Conservation (phyloP, 345 rosid species). For the Acer saccharum region DNA sequence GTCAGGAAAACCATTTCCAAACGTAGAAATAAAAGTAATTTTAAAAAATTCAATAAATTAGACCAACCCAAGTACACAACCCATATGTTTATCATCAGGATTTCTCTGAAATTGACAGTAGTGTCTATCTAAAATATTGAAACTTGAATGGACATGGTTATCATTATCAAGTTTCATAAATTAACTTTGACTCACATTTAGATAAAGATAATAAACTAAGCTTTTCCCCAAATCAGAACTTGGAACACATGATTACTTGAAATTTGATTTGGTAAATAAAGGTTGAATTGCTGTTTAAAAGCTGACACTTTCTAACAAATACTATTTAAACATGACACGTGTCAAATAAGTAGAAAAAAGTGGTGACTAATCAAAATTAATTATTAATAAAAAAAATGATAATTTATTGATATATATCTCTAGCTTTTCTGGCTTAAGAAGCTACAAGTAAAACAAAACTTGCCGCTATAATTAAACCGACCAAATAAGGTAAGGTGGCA, state of each 20-base stretch:
- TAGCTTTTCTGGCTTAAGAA: neutral
- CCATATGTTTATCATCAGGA: neutral
- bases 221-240: neutral
- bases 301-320: neutral
- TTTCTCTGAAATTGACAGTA: neutral
- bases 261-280: neutral
- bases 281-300: neutral
- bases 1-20: constrained; percentile 9
- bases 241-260: neutral
- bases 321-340: neutral
- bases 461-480: constrained; percentile 25
- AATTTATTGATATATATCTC: neutral
- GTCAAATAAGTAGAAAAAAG: neutral
- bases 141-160: neutral
- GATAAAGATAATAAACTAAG: neutral
- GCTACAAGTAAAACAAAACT: constrained; percentile 19
- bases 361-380: neutral
- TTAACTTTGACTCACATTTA: neutral
- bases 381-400: neutral
- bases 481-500: constrained; percentile 30
- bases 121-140: neutral
- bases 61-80: neutral
- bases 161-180: neutral
- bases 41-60: neutral
- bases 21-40: neutral